phyloP scores from a whole-genome alignment of 2,329 filamentous ascomycete genomes.

The Colletotrichum coccodes region DNA sequence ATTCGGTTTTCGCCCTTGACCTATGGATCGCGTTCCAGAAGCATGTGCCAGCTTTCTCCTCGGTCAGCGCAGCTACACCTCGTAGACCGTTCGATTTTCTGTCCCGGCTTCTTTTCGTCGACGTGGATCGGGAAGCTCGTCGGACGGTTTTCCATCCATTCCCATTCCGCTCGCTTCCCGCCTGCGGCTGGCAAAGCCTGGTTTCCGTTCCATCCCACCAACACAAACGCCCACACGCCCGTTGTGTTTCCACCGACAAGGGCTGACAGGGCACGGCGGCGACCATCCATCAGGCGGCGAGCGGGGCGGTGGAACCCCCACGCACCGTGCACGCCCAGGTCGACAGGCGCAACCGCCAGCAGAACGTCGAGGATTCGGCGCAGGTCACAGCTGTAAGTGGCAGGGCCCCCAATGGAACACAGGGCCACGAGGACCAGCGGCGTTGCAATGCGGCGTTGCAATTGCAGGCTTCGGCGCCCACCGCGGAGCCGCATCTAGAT shows the following conservation, averaged over 20 bases:
- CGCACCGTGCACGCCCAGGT: slow-evolving; percentile 1
- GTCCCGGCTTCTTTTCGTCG: slow-evolving; percentile 32
- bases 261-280: background rate
- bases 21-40: slow-evolving; percentile 10
- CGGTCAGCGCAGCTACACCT: background rate
- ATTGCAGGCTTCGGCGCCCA: background rate
- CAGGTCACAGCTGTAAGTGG: background rate
- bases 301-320: slow-evolving; percentile 21
- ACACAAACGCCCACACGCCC: background rate
- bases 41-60: background rate
- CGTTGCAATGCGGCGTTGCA: background rate
- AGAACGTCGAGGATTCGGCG: background rate
- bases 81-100: slow-evolving; percentile 1
- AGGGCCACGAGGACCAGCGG: background rate
- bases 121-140: slow-evolving; percentile 16
- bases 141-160: slow-evolving; percentile 1
- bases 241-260: slow-evolving; percentile 1
- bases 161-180: background rate
- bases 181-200: background rate
- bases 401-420: background rate
- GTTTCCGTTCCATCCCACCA: background rate
- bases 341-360: background rate
- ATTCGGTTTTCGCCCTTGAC: background rate
- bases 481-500: slow-evolving; percentile 25
- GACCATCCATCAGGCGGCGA: background rate